These are phyloP conservation scores for Penicillium nucicola DNA, from an alignment of 495 filamentous ascomycete genomes.

Conservation along the genomic window DNA sequence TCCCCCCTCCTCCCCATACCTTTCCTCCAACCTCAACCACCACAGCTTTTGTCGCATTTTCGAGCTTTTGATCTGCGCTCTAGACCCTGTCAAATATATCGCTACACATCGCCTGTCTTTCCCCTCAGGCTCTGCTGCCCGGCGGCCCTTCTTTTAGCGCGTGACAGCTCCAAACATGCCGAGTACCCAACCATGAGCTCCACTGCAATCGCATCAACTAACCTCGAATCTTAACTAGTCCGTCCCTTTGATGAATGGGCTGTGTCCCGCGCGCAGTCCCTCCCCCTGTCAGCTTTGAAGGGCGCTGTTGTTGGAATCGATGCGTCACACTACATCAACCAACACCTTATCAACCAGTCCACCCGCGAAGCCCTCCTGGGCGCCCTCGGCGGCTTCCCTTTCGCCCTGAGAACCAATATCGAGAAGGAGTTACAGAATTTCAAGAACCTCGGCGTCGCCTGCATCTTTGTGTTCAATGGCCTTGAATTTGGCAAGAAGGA, in stretches of 20 bases:
- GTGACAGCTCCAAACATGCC: conserved; percentile 40
- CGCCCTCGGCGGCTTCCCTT: conserved; percentile 86
- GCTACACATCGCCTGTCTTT: not conserved
- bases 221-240: conserved; percentile 37
- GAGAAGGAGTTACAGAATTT: conserved; percentile 69
- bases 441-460: conserved; percentile 57
- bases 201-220: conserved; percentile 5
- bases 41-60: conserved; percentile 12
- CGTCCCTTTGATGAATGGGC: conserved; percentile 59
- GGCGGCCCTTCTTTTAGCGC: conserved; percentile 28
- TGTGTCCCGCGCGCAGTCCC: conserved; percentile 47
- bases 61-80: conserved; percentile 5
- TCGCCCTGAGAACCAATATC: conserved; percentile 67
- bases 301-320: conserved; percentile 79
- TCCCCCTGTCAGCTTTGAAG: conserved; percentile 62
- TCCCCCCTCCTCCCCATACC: conserved; percentile 12
- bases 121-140: conserved; percentile 27
- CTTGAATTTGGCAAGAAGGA: conserved; percentile 72
- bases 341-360: conserved; percentile 62
- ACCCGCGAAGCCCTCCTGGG: conserved; percentile 81
- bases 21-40: not conserved
- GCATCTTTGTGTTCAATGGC: conserved; percentile 87
- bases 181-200: conserved; percentile 26
- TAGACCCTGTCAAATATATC: conserved; percentile 2
- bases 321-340: conserved; percentile 81